Conservation (phyloP, 179 eudicot species). For the Corrigiola litoralis region DNA sequence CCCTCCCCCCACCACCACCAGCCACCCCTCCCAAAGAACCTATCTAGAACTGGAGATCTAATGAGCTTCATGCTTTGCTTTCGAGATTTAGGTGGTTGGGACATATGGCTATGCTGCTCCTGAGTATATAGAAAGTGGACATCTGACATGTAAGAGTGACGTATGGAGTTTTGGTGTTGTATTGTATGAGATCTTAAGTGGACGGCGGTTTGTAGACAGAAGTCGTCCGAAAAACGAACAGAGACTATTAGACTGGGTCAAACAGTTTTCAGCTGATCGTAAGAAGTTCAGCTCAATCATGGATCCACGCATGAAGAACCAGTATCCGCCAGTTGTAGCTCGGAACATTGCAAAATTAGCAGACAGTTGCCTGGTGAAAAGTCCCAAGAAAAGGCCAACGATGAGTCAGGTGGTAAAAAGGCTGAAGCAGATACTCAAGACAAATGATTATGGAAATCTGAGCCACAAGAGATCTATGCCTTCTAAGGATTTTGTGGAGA, state of each 20-base stretch:
- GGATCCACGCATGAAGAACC: slow-evolving; percentile 50
- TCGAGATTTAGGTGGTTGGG: slow-evolving; percentile 48
- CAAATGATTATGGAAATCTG: too few species aligned
- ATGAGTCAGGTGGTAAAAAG: slow-evolving; percentile 65
- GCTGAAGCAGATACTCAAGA: too few species aligned
- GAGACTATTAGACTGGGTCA: slow-evolving; percentile 36
- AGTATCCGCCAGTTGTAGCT: slow-evolving; percentile 77
- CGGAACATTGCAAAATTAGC: slow-evolving; percentile 76
- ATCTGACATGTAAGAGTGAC: slow-evolving; percentile 42
- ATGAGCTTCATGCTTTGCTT: too few species aligned
- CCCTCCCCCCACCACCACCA: too few species aligned
- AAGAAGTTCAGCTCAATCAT: slow-evolving; percentile 32
- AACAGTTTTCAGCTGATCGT: slow-evolving; percentile 29
- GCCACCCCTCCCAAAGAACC: background rate
- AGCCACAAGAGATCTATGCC: too few species aligned
- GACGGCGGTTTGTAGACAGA: slow-evolving; percentile 39
- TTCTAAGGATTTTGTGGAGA: too few species aligned
- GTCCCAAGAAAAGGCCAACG: slow-evolving; percentile 76
- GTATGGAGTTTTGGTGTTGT: slow-evolving; percentile 48
- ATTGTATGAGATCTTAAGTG: slow-evolving; percentile 35
- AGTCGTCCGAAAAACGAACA: slow-evolving; percentile 37
- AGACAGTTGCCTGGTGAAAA: slow-evolving; percentile 57
- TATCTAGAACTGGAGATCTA: too few species aligned
- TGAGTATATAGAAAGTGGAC: slow-evolving; percentile 33
- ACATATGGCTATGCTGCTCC: slow-evolving; percentile 54